These are phyloP conservation scores for Zygnema circumcarinatum DNA, from an alignment of 139 green algal species.

Conservation along the genomic window DNA sequence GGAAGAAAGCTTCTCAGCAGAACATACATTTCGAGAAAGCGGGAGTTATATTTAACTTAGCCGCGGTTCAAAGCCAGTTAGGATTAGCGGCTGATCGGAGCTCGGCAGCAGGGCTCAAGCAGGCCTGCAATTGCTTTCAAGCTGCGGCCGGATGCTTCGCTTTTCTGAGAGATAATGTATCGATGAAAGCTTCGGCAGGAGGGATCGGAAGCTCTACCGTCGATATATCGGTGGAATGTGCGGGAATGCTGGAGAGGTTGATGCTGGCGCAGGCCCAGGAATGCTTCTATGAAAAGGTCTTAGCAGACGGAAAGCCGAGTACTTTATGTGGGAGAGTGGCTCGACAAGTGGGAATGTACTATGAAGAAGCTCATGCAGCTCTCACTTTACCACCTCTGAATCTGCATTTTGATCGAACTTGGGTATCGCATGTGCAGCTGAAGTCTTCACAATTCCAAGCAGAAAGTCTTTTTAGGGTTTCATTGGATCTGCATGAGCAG, in stretches of 20 bases:
- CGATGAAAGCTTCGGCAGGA: slow-evolving; percentile 44
- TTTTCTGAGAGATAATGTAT: slow-evolving; percentile 74
- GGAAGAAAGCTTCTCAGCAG: slow-evolving; percentile 37
- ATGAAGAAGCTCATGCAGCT: slow-evolving; percentile 59
- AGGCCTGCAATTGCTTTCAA: slow-evolving; percentile 75
- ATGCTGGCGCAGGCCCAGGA: slow-evolving; percentile 95
- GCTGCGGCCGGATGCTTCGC: slow-evolving; percentile 80
- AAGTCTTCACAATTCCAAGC: slow-evolving; percentile 59
- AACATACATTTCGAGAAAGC: slow-evolving; percentile 95
- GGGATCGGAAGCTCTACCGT: slow-evolving; percentile 33
- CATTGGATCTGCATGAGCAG: slow-evolving; percentile 43
- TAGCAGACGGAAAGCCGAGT: slow-evolving; percentile 77
- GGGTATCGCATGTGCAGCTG: slow-evolving; percentile 54
- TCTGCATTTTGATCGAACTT: slow-evolving; percentile 56
- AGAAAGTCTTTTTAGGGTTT: slow-evolving; percentile 35
- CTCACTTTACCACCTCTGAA: slow-evolving; percentile 51
- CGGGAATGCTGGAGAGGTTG: slow-evolving; percentile 87
- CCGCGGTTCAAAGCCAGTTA: slow-evolving; percentile 77
- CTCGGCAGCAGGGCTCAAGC: slow-evolving; percentile 75
- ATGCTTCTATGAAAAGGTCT: slow-evolving; percentile 87
- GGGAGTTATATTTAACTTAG: slow-evolving; percentile 92
- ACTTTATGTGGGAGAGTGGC: slow-evolving; percentile 76
- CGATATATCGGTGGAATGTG: slow-evolving; percentile 81
- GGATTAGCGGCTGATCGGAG: slow-evolving; percentile 76
- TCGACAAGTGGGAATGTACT: slow-evolving; percentile 71